A percentile compares a stretch with the other conserved stretches of the same genome.
These are phyloP conservation scores for Hypericum androsaemum DNA, from an alignment of 345 rosid species.

Conservation along the genomic window DNA sequence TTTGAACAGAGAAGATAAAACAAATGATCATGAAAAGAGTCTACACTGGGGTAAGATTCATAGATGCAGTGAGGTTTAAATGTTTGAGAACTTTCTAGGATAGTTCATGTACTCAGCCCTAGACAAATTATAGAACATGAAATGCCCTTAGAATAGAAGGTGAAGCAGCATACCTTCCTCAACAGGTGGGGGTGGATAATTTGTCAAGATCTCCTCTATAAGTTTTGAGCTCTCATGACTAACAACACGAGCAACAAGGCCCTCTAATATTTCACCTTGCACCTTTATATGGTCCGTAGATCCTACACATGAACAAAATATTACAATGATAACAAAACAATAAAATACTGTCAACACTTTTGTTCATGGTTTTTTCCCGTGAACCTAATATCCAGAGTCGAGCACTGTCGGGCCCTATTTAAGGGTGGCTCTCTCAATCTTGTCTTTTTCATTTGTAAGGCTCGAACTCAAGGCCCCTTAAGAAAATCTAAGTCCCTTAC, in stretches of 20 bases:
- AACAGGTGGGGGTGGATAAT: constrained; percentile 49
- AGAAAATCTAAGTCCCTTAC: too few relatives aligned
- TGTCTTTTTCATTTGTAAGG: too few relatives aligned
- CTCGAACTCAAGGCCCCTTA: too few relatives aligned
- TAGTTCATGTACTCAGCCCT: not conserved
- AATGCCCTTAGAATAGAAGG: not conserved
- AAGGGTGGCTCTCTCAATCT: too few relatives aligned
- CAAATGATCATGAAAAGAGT: too few relatives aligned
- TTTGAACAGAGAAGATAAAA: too few relatives aligned
- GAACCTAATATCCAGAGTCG: too few relatives aligned
- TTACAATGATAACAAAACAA: not conserved
- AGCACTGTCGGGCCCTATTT: too few relatives aligned
- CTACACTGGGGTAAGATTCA: too few relatives aligned
- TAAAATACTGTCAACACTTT: not conserved
- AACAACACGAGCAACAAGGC: constrained; percentile 95
- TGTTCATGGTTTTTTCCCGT: too few relatives aligned
- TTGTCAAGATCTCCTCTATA: constrained; percentile 63
- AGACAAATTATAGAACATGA: not conserved
- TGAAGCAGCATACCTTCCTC: constrained; percentile 48
- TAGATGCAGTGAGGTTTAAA: not conserved
- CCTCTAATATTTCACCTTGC: constrained; percentile 96
- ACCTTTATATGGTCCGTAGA: constrained; percentile 71
- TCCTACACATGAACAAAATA: constrained; percentile 30
- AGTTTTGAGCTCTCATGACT: constrained; percentile 65
- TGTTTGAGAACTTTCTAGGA: not conserved